These are phyloP conservation scores for Helenozyma rhizophorensis DNA, from an alignment of 805 yeast species.

Conservation along the genomic window DNA sequence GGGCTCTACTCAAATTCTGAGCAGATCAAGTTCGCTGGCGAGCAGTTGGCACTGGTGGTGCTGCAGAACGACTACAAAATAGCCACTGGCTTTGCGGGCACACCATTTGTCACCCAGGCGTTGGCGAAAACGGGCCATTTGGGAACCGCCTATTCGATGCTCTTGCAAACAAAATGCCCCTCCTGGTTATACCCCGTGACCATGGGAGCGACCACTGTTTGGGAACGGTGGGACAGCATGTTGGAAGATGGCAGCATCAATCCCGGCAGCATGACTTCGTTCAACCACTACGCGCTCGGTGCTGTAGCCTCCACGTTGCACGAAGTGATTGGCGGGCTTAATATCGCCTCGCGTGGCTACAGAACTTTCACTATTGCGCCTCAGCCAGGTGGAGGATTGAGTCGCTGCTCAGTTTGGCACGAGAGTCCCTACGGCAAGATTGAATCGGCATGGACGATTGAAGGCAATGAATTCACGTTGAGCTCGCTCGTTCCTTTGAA, in stretches of 20 bases:
- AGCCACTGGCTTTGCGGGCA: constrained; percentile 24
- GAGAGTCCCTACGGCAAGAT: too few relatives aligned
- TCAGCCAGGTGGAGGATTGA: too few relatives aligned
- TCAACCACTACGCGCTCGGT: constrained; percentile 9
- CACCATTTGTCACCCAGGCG: constrained; percentile 20
- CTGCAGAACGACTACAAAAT: constrained; percentile 4
- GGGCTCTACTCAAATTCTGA: constrained; percentile 10
- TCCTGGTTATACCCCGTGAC: constrained; percentile 24
- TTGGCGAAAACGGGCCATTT: constrained; percentile 13
- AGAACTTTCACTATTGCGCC: too few relatives aligned
- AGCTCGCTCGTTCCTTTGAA: too few relatives aligned
- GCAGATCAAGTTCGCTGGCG: constrained; percentile 15
- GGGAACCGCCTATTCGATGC: constrained; percentile 18
- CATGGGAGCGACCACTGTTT: constrained; percentile 23
- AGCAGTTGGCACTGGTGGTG: constrained; percentile 5
- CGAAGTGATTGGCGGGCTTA: too few relatives aligned
- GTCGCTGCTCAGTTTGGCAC: too few relatives aligned
- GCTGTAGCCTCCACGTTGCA: too few relatives aligned
- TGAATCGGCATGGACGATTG: too few relatives aligned
- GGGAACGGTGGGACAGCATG: constrained; percentile 27
- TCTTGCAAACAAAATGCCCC: constrained; percentile 16
- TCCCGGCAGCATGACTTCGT: constrained; percentile 24
- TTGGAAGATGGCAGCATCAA: constrained; percentile 20
- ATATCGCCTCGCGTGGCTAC: too few relatives aligned
- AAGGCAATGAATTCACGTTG: too few relatives aligned